Evolutionary conservation across 345 rosid species (phyloP), one percentile per base, ranked within the genome.

Genomic region (Aquilaria sinensis): DNA sequence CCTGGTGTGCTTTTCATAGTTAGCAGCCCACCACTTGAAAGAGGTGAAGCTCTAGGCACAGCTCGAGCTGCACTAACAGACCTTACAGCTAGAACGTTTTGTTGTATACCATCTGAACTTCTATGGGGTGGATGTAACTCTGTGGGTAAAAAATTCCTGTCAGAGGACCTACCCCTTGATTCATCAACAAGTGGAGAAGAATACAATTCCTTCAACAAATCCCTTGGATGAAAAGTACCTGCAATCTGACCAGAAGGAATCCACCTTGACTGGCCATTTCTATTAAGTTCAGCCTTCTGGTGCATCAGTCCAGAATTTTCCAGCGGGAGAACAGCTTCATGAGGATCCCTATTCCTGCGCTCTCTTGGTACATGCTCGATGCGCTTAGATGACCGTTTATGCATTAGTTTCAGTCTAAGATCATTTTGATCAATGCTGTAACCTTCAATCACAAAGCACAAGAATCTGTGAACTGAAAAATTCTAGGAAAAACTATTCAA

Each of bases 371-470:
- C 52, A 47, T 29, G 56, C 7, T 14, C 47, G n/a, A 14, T 43
- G 16, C 52, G 58, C 48, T 30, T 53, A 45, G 46, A 48, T 4
- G 49, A 47, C 33, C 67, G 47, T 53, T 69, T 74, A 60, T 4
- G 49, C 12, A 65, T 65, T 55, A 69, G 71, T 50, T 61, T 69
- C 31, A 75, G 53, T 8, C 86, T 70, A 9, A 81, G 83, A 68
- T 81, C 86, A 49, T 72, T 75, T 56, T 30, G 32, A 12, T 56
- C 72, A 56, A 70, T 50, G 31, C 53, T 52, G 50, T 75, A 61
- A 57, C 67, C 85, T 81, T 74, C 67, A 71, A 29, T 69, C 16
- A 11, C 58, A 66, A 58, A 33, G 29, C 13, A 55, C 43, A 45
- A 60, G 23, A 32, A 33, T 57, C 58, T 74, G 61, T 51, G 63